A percentile compares a stretch with the other conserved stretches of the same genome.
phyloP scores from a whole-genome alignment of 2,329 filamentous ascomycete species.

The Scopulariopsis brevicaulis region DNA sequence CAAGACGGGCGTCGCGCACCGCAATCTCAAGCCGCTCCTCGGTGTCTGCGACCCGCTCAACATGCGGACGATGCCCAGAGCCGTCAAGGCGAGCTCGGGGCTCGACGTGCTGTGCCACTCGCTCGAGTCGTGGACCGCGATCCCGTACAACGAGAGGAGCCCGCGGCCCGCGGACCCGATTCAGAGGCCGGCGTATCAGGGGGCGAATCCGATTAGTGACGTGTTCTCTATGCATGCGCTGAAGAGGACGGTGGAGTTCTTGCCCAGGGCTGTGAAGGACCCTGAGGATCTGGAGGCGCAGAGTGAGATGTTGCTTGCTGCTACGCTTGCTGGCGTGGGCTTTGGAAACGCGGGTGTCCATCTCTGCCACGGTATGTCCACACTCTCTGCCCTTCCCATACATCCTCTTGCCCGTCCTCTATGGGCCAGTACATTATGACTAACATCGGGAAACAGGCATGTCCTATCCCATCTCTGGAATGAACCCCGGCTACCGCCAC shows the following conservation, averaged over 20 bases:
- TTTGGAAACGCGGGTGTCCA: constrained; percentile 98
- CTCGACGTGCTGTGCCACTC: constrained; percentile 93
- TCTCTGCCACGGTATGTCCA: constrained; percentile 44
- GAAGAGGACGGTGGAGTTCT: constrained; percentile 75
- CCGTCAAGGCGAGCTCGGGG: constrained; percentile 84
- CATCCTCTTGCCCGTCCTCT: background rate
- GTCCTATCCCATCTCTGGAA: constrained; percentile 94
- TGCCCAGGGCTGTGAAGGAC: constrained; percentile 76
- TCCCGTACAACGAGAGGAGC: constrained; percentile 78
- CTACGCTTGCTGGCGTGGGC: constrained; percentile 87
- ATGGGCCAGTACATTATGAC: background rate
- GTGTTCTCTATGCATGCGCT: constrained; percentile 90
- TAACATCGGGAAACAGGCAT: constrained; percentile 45
- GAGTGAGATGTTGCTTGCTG: constrained; percentile 87
- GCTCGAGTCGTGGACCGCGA: constrained; percentile 94
- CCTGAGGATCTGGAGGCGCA: constrained; percentile 90
- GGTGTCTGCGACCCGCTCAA: constrained; percentile 82
- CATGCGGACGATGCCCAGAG: constrained; percentile 89
- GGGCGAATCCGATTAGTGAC: constrained; percentile 94
- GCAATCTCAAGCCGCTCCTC: constrained; percentile 88
- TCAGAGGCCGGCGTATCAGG: constrained; percentile 86
- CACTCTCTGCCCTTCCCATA: background rate
- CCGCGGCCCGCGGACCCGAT: constrained; percentile 85
- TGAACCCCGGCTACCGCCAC: constrained; percentile 84
- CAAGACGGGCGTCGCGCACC: constrained; percentile 92